Evolutionary conservation across 495 filamentous ascomycete genomes (phyloP), one percentile per base, ranked within the genome.

Genomic region (Penicillium samsonianum): DNA sequence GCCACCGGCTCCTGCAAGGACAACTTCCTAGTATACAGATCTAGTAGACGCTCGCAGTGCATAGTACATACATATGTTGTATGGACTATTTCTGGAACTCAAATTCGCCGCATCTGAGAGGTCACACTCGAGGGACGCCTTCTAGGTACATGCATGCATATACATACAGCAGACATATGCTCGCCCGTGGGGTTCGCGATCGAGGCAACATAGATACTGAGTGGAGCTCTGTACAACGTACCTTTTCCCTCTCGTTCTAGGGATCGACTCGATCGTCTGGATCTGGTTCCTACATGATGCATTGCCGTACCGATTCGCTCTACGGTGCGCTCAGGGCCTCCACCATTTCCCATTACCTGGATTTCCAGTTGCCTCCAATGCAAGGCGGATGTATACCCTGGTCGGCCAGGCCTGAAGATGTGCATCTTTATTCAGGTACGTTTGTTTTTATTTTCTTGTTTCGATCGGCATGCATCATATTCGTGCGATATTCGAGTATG

Each of bases 61-160:
- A 63, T 54, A 46, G 31, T 55, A 58, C 31, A 14, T 38, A 38
- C n/a, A 2, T 38, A 17, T 9, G 16, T 38, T 54, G 25, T 1
- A 30, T 19, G 33, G 37, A 41, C 57, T 65, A 66, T 60, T 65
- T 46, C 51, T 40, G 53, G 58, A 69, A 67, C 53, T 68, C 61
- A 67, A 68, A 58, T 62, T 62, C 30, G 59, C 64, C 61, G 64
- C 67, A 67, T 63, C 59, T 69, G 67, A 69, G 53, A 69, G 35
- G 47, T 69, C 62, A 55, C 38, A 20, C 41, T 49, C n/a, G 28
- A 43, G n/a, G 16, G 51, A 31, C 46, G 57, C 58, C 56, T 54
- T 50, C 50, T 53, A 55, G 22, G 8, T 51, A 22, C 48, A 17
- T 40, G 40, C 51, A 53, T 47, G 30, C 31, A 46, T 40, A 30